Conservation (phyloP, 306 rosid genomes). For the Aeschynomene evenia region DNA sequence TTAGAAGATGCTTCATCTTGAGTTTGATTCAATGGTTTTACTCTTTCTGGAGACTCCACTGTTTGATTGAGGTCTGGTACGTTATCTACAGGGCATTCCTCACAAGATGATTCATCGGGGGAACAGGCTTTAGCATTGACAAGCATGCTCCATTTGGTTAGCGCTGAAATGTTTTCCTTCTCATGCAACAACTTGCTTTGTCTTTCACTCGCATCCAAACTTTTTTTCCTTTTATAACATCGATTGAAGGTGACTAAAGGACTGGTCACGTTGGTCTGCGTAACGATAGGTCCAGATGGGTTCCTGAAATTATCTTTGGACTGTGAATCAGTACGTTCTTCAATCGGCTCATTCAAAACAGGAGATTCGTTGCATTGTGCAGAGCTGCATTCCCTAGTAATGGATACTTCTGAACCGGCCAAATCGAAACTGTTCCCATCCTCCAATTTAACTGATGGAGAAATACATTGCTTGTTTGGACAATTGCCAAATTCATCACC, state of each 20-base stretch:
- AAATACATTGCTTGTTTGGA: conserved; percentile 27
- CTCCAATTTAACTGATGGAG: conserved; percentile 26
- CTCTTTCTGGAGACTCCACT: conserved; percentile 32
- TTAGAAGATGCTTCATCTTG: conserved; percentile 29
- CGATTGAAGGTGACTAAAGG: conserved; percentile 52
- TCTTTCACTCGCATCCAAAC: conserved; percentile 29
- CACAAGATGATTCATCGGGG: conserved; percentile 33
- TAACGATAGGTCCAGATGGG: conserved; percentile 22
- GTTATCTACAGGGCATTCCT: conserved; percentile 33
- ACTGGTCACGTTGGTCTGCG: conserved; percentile 27
- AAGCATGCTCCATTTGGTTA: conserved; percentile 41
- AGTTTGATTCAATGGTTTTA: conserved; percentile 16
- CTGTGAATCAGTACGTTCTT: conserved; percentile 33
- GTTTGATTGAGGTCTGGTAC: conserved; percentile 41
- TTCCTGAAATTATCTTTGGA: conserved; percentile 28
- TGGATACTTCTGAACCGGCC: conserved; percentile 22
- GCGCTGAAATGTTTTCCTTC: conserved; percentile 38
- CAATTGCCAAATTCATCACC: conserved; percentile 22
- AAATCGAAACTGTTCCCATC: conserved; percentile 26
- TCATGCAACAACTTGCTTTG: conserved; percentile 17
- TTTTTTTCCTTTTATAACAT: conserved; percentile 48
- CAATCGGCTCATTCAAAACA: conserved; percentile 30
- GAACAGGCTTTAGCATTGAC: conserved; percentile 32
- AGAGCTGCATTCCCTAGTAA: conserved; percentile 30
- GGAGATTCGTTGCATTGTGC: conserved; percentile 21